Evolutionary conservation across 1,284 basidiomycete genomes (phyloP).

Genomic region (Schizophyllum commune): DNA sequence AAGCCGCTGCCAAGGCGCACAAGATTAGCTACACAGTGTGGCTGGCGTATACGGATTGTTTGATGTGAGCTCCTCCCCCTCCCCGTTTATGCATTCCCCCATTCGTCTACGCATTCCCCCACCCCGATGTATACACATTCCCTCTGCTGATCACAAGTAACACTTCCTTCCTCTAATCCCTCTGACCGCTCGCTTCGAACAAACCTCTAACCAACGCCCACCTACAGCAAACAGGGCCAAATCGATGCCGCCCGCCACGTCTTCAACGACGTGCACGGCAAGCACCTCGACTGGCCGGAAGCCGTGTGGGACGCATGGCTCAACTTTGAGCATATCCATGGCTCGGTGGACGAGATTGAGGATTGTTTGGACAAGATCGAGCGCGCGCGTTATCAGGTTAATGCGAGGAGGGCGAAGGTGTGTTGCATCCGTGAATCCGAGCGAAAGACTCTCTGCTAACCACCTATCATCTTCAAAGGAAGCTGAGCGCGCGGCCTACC

Average conservation of each 20-base stretch:
- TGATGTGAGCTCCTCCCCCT: conserved; percentile 42
- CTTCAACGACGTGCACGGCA: conserved; percentile 57
- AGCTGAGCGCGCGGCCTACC: conserved; percentile 46
- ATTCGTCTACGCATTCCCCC: neutral
- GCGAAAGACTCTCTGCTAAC: neutral
- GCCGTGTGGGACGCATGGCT: conserved; percentile 85
- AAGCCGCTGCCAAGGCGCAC: conserved; percentile 53
- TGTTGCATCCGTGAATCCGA: conserved; percentile 12
- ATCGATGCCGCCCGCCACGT: conserved; percentile 55
- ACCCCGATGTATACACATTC: neutral
- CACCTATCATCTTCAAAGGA: no score
- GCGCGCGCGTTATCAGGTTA: conserved; percentile 55
- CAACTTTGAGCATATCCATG: conserved; percentile 80
- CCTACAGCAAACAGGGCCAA: conserved; percentile 45
- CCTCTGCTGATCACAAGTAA: no score
- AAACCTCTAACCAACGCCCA: neutral
- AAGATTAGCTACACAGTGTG: conserved; percentile 67
- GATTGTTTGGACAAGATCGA: conserved; percentile 62
- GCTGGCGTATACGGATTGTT: conserved; percentile 57
- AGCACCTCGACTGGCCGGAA: conserved; percentile 88
- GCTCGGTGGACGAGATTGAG: conserved; percentile 64
- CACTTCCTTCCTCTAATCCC: neutral
- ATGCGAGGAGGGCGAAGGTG: conserved; percentile 62
- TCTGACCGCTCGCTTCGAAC: neutral
- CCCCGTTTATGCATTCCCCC: neutral